A percentile compares a stretch with the other conserved stretches of the same genome.
Evolutionary conservation across 139 green algal species (phyloP).

Genomic region (Chlamydomonas eustigma): DNA sequence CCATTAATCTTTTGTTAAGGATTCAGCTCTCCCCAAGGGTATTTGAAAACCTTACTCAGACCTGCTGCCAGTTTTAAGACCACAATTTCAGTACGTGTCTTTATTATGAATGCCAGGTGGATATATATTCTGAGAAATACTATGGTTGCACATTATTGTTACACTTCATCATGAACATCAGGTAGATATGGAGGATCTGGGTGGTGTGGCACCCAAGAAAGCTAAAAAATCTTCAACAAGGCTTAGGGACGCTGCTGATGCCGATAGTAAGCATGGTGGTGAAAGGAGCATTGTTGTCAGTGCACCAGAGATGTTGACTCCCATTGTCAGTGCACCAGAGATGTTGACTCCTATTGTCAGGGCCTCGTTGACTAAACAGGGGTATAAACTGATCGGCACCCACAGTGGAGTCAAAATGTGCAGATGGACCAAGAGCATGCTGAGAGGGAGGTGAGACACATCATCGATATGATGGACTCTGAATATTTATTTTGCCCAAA

Average conservation of each 20-base stretch:
- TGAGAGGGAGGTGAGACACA: conserved; percentile 61
- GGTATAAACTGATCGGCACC: conserved; percentile 79
- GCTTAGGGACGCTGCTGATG: not conserved
- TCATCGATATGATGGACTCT: too few relatives aligned
- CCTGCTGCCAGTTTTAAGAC: too few relatives aligned
- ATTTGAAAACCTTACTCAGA: too few relatives aligned
- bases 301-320: conserved; percentile 65
- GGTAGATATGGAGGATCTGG: conserved; percentile 73
- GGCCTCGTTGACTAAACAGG: conserved; percentile 67
- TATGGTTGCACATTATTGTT: too few relatives aligned
- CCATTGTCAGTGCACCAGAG: conserved; percentile 34
- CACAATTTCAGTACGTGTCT: too few relatives aligned
- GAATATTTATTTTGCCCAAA: too few relatives aligned
- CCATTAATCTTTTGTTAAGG: too few relatives aligned
- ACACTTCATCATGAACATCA: too few relatives aligned
- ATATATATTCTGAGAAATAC: too few relatives aligned
- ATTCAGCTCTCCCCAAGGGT: too few relatives aligned
- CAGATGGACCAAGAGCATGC: conserved; percentile 73
- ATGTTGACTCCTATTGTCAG: conserved; percentile 63
- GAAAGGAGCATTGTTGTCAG: not conserved
- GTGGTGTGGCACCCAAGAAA: conserved; percentile 19
- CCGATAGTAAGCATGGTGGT: not conserved
- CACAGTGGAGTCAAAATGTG: conserved; percentile 88
- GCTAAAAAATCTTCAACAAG: not conserved
- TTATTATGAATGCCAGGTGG: too few relatives aligned